Conservation (phyloP, 2,329 filamentous ascomycete genomes). For the Venturia nashicola region DNA sequence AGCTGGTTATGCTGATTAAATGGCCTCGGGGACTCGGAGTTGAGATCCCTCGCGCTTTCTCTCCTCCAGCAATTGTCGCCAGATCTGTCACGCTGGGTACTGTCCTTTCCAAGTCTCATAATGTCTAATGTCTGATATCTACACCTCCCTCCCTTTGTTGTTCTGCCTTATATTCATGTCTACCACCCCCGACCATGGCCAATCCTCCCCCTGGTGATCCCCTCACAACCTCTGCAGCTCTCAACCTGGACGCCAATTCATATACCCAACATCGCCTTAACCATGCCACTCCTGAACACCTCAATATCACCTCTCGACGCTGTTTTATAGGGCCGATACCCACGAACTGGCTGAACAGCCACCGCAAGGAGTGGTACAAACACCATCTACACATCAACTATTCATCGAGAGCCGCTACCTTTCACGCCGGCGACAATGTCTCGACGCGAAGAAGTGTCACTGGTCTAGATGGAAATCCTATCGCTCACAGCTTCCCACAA, state of each 20-base stretch:
- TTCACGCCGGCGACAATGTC: conserved; percentile 35
- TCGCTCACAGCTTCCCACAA: conserved; percentile 26
- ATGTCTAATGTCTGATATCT: conserved; percentile 1
- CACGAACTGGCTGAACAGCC: conserved; percentile 50
- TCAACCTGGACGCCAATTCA: conserved; percentile 25
- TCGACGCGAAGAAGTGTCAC: conserved; percentile 30
- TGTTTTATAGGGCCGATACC: conserved; percentile 56
- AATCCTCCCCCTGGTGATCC: background rate
- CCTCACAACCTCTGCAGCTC: background rate
- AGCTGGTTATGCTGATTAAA: background rate
- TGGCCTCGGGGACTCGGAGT: background rate
- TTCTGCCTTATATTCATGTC: background rate
- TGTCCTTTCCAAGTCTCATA: background rate
- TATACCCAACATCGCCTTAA: conserved; percentile 45
- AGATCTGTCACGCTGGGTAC: background rate
- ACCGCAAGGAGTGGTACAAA: conserved; percentile 52
- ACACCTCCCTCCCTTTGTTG: background rate
- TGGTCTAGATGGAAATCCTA: conserved; percentile 22
- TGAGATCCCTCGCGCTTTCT: background rate
- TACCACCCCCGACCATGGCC: background rate
- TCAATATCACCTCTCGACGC: conserved; percentile 48
- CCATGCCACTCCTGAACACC: conserved; percentile 48
- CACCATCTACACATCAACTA: conserved; percentile 33
- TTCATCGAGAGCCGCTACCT: conserved; percentile 35
- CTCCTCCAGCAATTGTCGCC: background rate